Evolutionary conservation across 257 asterid genomes (phyloP).

Genomic region (Capsicum rhomboideum): DNA sequence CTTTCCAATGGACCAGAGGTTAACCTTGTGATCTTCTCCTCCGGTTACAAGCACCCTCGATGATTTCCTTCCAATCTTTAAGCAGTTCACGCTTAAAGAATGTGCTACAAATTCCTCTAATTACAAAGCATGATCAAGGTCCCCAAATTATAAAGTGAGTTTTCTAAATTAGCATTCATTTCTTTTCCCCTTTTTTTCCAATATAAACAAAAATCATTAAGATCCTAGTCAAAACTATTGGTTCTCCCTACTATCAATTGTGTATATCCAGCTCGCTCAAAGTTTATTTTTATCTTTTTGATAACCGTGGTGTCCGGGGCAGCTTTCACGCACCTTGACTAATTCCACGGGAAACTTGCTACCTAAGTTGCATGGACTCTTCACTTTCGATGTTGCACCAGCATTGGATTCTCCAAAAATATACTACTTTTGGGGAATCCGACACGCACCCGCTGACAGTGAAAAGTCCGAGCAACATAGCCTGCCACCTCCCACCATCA

Average conservation of each 20-base stretch:
- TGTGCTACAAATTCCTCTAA: conserved; percentile 99
- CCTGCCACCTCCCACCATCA: too few relatives aligned
- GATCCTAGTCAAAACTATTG: not conserved
- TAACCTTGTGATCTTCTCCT: conserved; percentile 99
- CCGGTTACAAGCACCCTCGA: conserved; percentile 97
- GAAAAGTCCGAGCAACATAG: too few relatives aligned
- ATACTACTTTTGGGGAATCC: too few relatives aligned
- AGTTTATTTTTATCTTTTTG: not conserved
- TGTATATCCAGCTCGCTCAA: not conserved
- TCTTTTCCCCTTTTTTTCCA: not conserved
- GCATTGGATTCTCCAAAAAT: too few relatives aligned
- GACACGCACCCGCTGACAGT: too few relatives aligned
- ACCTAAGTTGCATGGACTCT: too few relatives aligned
- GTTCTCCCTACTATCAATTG: not conserved
- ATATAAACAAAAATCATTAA: not conserved
- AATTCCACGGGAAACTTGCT: too few relatives aligned
- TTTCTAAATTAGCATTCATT: not conserved
- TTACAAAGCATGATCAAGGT: conserved; percentile 44
- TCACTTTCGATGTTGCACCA: too few relatives aligned
- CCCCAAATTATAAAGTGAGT: not conserved
- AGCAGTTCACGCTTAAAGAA: conserved; percentile 88
- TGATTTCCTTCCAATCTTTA: conserved; percentile 90
- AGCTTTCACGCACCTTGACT: too few relatives aligned
- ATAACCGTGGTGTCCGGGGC: too few relatives aligned
- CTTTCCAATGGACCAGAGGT: conserved; percentile 98